phyloP scores from a whole-genome alignment of 2,329 filamentous ascomycete species.

The Aspergillus floridensis region DNA sequence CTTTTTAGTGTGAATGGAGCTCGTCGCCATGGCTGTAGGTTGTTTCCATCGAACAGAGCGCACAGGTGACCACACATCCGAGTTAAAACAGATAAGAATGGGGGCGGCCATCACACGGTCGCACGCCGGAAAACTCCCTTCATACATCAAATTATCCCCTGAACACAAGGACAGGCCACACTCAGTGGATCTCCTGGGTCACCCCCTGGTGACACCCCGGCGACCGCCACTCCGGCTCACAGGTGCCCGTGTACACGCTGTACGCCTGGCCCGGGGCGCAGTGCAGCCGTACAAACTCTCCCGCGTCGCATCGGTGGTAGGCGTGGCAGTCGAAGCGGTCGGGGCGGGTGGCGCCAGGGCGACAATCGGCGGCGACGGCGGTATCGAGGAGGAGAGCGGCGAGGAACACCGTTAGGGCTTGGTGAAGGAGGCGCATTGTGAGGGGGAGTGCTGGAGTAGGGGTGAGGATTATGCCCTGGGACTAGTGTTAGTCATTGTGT shows the following conservation, averaged over 20 bases:
- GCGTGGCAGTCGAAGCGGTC: not conserved
- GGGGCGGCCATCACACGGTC: too few species aligned
- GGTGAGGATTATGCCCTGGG: too few species aligned
- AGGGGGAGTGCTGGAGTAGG: not conserved
- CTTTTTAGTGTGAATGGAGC: too few species aligned
- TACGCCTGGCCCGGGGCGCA: not conserved
- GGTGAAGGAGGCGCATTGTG: constrained; percentile 3
- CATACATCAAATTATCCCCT: too few species aligned
- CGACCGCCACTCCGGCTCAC: not conserved
- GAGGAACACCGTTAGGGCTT: not conserved
- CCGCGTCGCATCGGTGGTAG: not conserved
- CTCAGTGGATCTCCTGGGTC: not conserved
- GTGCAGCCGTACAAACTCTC: not conserved
- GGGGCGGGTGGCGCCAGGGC: not conserved
- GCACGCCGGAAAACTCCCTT: too few species aligned
- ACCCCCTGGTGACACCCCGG: not conserved
- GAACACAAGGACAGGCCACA: not conserved
- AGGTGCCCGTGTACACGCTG: not conserved
- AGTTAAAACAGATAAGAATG: too few species aligned
- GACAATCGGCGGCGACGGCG: not conserved
- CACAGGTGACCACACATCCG: too few species aligned
- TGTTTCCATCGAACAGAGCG: too few species aligned
- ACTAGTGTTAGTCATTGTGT: too few species aligned
- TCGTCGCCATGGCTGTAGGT: too few species aligned
- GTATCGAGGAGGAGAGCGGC: constrained; percentile 1